phyloP scores from a whole-genome alignment of 2,329 filamentous ascomycete species.

The Fusarium oligoseptatum region DNA sequence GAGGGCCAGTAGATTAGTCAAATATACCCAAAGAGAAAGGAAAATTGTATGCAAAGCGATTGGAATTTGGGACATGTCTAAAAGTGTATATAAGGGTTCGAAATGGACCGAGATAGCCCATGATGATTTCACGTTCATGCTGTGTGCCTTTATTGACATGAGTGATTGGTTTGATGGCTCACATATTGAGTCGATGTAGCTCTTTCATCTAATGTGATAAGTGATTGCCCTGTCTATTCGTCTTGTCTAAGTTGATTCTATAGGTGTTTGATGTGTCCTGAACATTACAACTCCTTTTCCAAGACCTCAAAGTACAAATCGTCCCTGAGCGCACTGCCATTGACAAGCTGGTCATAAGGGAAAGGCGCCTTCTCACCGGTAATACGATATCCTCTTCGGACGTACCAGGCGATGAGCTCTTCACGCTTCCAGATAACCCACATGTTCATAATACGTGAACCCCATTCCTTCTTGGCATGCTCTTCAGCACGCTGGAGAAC shows the following conservation, averaged over 20 bases:
- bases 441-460: slow-evolving; percentile 56
- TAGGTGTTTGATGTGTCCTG: background rate
- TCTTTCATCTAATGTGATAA: background rate
- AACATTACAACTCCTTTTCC: slow-evolving; percentile 53
- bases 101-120: slow-evolving; percentile 30
- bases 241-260: background rate
- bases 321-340: slow-evolving; percentile 54
- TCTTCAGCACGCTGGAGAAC: slow-evolving; percentile 58
- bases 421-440: slow-evolving; percentile 57
- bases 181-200: background rate
- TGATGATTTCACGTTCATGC: slow-evolving; percentile 27
- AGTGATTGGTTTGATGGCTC: background rate
- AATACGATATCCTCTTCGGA: slow-evolving; percentile 56
- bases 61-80: slow-evolving; percentile 25
- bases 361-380: slow-evolving; percentile 58
- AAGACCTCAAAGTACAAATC: slow-evolving; percentile 59
- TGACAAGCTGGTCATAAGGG: slow-evolving; percentile 55
- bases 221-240: background rate
- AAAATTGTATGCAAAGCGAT: slow-evolving; percentile 19
- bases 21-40: slow-evolving; percentile 35
- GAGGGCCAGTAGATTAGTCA: slow-evolving; percentile 56
- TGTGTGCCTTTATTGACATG: background rate
- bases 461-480: slow-evolving; percentile 52
- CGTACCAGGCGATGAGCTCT: slow-evolving; percentile 62
- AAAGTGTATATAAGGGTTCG: slow-evolving; percentile 42